Evolutionary conservation across 768 basidiomycete genomes (phyloP), one percentile per base, ranked within the genome.

Genomic region (Trametes elegans): DNA sequence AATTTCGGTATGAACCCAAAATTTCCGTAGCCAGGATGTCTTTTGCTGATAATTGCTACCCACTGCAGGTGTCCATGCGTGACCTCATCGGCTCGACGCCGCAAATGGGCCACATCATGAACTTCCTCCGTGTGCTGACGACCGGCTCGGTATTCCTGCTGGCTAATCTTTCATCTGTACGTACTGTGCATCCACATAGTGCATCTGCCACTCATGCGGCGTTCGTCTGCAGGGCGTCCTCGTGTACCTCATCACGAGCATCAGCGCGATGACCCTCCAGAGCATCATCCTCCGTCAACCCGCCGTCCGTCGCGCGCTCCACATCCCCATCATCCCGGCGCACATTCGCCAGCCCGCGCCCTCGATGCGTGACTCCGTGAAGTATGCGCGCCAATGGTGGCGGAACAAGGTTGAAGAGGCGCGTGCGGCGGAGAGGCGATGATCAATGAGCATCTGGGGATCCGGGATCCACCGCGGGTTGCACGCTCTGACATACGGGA

Each of bases 91-190:
- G 46, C 19, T 40, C 73, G 74, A 63, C 80, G 36, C 63, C 59
- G 28, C 80, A 71, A 32, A 78, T 83, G 70, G 80, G 78, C 7
- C 90, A 93, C 64, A 62, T 84, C 40, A 80, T 86, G 77, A 90
- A 91, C 64, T 66, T 73, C 32, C 75, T 93, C 66, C 81, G 84
- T 2, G 60, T 86, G 19, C 65, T 83, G n/a, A 78, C 83, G 9
- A 26, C 79, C 75, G 47, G 67, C 74, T 55, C 76, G 44, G 65
- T 83, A 68, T 75, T 79, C 42, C 69, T 84, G 63, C 76, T 85
- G 71, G 71, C 73, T 14, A 71, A 71, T 49, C 80, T 94, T 66
- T 85, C 91, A 26, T 73, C 82, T 2, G 93, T 91, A 69, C 64
- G 87, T 74, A 28, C 23, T 39, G 38, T 18, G 18, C 29, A 11